These are phyloP conservation scores for Trichoderma koningii DNA, from an alignment of 2,329 filamentous ascomycete genomes.

Conservation along the genomic window DNA sequence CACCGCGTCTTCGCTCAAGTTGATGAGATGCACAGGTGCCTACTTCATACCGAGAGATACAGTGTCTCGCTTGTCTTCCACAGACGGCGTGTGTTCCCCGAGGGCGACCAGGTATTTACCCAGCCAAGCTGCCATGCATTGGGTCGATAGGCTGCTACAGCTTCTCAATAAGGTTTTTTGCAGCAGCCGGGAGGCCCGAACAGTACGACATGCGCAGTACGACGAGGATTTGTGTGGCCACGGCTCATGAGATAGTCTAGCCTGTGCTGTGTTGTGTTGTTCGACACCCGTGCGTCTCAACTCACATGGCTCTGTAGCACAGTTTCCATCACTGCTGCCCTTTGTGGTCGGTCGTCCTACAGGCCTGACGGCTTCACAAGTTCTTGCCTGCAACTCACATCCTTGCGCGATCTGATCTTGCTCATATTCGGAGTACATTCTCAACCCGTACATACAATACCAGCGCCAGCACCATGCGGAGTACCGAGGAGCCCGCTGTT, in stretches of 20 bases:
- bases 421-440: not conserved
- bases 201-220: not conserved
- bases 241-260: not conserved
- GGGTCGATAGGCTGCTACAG: conserved; percentile 6
- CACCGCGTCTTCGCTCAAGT: not conserved
- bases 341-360: not conserved
- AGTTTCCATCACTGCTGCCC: not conserved
- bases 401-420: not conserved
- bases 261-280: not conserved
- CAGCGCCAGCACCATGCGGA: not conserved
- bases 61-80: too few species aligned
- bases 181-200: conserved; percentile 20
- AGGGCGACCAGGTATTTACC: not conserved
- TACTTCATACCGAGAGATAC: not conserved
- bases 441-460: not conserved
- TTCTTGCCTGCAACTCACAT: not conserved
- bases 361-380: not conserved
- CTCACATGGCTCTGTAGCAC: not conserved
- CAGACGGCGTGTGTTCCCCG: not conserved
- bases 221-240: not conserved
- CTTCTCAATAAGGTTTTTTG: conserved; percentile 11
- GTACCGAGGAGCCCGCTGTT: not conserved
- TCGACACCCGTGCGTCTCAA: conserved; percentile 3
- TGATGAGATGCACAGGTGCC: not conserved
- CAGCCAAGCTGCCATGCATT: not conserved